These are phyloP conservation scores for Phytophthora boehmeriae DNA, from an alignment of 352 stramenopile genomes.

Conservation along the genomic window DNA sequence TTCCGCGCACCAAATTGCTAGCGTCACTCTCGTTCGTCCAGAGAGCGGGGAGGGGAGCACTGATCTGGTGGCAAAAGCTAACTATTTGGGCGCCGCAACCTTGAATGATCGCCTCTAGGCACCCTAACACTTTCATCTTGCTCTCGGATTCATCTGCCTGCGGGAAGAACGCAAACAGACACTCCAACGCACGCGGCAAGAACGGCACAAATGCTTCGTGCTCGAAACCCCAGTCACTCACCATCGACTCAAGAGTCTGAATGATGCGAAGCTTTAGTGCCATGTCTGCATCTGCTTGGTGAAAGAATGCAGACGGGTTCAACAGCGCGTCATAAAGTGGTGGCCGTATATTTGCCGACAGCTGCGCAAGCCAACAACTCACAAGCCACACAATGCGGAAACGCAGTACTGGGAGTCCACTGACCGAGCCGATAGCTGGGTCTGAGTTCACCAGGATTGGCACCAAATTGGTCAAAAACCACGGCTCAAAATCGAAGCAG, in stretches of 20 bases:
- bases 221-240: constrained; percentile 85
- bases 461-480: constrained; percentile 78
- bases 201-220: constrained; percentile 73
- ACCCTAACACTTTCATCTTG: constrained; percentile 81
- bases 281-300: constrained; percentile 44
- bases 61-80: constrained; percentile 66
- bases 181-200: constrained; percentile 59
- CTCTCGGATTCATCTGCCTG: constrained; percentile 68
- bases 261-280: constrained; percentile 76
- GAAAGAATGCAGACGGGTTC: constrained; percentile 42
- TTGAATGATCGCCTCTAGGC: constrained; percentile 75
- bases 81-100: constrained; percentile 58
- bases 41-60: constrained; percentile 65
- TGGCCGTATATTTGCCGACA: constrained; percentile 67
- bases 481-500: constrained; percentile 88
- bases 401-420: constrained; percentile 66
- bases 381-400: constrained; percentile 88
- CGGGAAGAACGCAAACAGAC: constrained; percentile 73
- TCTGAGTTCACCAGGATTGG: constrained; percentile 58
- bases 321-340: constrained; percentile 83
- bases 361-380: constrained; percentile 85
- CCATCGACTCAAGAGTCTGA: constrained; percentile 81
- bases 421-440: constrained; percentile 38
- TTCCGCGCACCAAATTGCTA: constrained; percentile 81
- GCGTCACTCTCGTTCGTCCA: constrained; percentile 76